Evolutionary conservation across 257 asterid genomes (phyloP), one percentile per base, ranked within the genome.

Genomic region (Solanum chilense): DNA sequence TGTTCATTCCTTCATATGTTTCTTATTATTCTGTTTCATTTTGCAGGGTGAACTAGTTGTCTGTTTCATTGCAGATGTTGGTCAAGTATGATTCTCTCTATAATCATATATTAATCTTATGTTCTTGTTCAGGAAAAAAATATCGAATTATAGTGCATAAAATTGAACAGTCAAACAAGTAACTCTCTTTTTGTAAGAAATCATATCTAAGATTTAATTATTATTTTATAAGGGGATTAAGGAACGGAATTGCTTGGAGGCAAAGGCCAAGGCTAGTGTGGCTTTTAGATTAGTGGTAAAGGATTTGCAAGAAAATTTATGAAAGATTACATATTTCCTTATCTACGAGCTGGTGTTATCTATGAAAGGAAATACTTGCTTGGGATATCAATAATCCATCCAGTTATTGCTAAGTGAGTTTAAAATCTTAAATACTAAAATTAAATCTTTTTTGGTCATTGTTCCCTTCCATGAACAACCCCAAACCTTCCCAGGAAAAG

Each of bases 321-420:
- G 66, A 94, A 85, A 90, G 99, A 97, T 90, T 97, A 88, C 80
- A 94, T 94, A 86, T 96, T 94, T 90, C 99, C 99, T 84, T 96
- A 98, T 91, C 90, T 96, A 88, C 93, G 96, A 86, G 99, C 98
- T 44, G 99, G 98, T 87, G 98, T 98, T 68, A 86, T 95, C 90
- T 96, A 95, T 90, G 98, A 96, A 91, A 93, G 99, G 73, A 96
- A 95, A 90, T 95, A 95, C 93, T 90, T 96, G 90, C 98, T 96
- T 35, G 98, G 99, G 71, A 96, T 98, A 82, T 94, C 99, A 87
- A 96, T 96, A 98, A 98, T 98, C 88, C 98, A 98, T 49, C 99
- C 99, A 10, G 98, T 94, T 78, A 96, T 96, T 90, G 99, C 98
- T 29, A 96, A 96, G 99, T 96, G 90, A 89, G 80, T 33, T 77